Evolutionary conservation across 371 early-diverging fungal genomes (phyloP).

Genomic region (Mortierella sp.): DNA sequence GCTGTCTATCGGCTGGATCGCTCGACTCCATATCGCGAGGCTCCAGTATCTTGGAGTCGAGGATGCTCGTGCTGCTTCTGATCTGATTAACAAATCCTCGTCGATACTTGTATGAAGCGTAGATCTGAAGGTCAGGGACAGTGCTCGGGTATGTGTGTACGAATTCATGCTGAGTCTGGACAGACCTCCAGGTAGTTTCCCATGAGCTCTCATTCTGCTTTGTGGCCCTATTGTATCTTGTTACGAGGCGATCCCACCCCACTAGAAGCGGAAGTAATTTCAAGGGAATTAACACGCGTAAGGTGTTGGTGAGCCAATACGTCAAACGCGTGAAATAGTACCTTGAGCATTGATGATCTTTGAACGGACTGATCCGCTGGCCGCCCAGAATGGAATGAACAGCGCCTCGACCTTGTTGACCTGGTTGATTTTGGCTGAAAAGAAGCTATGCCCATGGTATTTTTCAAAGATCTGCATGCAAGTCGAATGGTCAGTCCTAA

Average conservation of each 20-base stretch:
- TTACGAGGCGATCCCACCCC: conserved; percentile 53
- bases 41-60: conserved; percentile 56
- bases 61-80: conserved; percentile 60
- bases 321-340: conserved; percentile 1
- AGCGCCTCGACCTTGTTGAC: conserved; percentile 62
- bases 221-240: conserved; percentile 59
- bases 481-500: too few relatives aligned
- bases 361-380: conserved; percentile 61
- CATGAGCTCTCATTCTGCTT: conserved; percentile 58
- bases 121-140: conserved; percentile 62
- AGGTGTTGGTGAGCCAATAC: background rate
- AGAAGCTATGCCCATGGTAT: conserved; percentile 70
- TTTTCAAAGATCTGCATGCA: conserved; percentile 62
- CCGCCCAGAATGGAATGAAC: conserved; percentile 71
- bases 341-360: conserved; percentile 67
- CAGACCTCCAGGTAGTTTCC: conserved; percentile 68
- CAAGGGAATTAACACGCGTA: background rate
- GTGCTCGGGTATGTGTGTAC: conserved; percentile 58
- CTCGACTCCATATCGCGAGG: conserved; percentile 57
- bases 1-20: conserved; percentile 36
- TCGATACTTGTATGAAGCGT: conserved; percentile 68
- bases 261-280: too few relatives aligned
- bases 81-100: conserved; percentile 66
- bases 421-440: conserved; percentile 58
- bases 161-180: conserved; percentile 58